phyloP scores from a whole-genome alignment of 2,329 filamentous ascomycete species.

The Ascochyta fabae region DNA sequence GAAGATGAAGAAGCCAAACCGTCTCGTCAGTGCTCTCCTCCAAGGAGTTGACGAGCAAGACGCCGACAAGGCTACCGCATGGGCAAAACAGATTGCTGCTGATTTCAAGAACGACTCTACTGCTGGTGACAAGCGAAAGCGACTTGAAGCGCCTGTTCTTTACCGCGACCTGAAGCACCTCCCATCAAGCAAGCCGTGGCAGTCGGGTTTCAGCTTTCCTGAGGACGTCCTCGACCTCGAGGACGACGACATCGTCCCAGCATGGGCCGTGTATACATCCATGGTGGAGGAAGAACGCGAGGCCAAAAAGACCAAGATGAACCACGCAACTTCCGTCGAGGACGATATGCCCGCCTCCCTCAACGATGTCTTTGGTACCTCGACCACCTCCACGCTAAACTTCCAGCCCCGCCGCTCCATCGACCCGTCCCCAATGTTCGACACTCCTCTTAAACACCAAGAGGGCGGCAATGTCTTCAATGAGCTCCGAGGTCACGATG shows the following conservation, averaged over 20 bases:
- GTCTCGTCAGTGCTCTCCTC: slow-evolving; percentile 25
- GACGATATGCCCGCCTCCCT: slow-evolving; percentile 30
- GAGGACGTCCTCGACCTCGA: slow-evolving; percentile 35
- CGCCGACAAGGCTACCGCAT: slow-evolving; percentile 28
- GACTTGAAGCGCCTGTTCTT: slow-evolving; percentile 33
- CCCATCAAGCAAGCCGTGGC: slow-evolving; percentile 43
- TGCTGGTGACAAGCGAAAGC: slow-evolving; percentile 39
- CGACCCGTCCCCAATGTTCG: slow-evolving; percentile 44
- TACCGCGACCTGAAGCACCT: slow-evolving; percentile 36
- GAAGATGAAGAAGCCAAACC: slow-evolving; percentile 22
- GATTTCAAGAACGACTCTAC: slow-evolving; percentile 27
- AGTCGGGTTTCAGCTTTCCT: slow-evolving; percentile 38
- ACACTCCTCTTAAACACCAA: slow-evolving; percentile 19
- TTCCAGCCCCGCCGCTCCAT: slow-evolving; percentile 39
- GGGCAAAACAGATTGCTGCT: slow-evolving; percentile 34
- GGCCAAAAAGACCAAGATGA: slow-evolving; percentile 33
- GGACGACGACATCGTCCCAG: slow-evolving; percentile 37
- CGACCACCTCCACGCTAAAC: slow-evolving; percentile 31
- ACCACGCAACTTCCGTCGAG: slow-evolving; percentile 14
- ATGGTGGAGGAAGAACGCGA: slow-evolving; percentile 33
- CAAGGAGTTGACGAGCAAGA: slow-evolving; percentile 31
- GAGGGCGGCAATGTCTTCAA: slow-evolving; percentile 40
- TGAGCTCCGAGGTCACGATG: slow-evolving; percentile 29
- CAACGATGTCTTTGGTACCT: slow-evolving; percentile 28
- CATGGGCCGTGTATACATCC: slow-evolving; percentile 40